Evolutionary conservation across 441 rosid species (phyloP), one percentile per base, ranked within the genome.

Genomic region (Eutrema salsugineum): DNA sequence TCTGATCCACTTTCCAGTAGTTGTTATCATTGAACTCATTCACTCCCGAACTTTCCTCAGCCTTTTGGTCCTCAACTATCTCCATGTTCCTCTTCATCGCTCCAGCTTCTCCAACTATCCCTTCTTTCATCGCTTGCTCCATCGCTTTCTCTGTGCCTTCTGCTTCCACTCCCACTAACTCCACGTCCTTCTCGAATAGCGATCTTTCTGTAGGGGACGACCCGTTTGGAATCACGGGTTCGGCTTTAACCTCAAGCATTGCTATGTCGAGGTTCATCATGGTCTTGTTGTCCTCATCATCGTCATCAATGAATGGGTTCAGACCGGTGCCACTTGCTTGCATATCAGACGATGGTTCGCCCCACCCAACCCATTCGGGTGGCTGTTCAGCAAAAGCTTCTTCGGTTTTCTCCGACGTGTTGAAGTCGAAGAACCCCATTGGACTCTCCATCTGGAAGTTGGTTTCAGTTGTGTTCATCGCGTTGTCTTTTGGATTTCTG

Each of bases 41-140:
- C 40, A 75, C 80, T 57, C 89, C 95, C 6, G 83, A 77, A 11
- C 77, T 71, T 36, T 85, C 91, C 4, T 87, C 94, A 0, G 84
- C 33, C 40, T 79, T 85, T 36, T 60, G 27, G 71, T 83, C 84
- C 61, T 87, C 87, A 38, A 44, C 66, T 80, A 78, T 82, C 2
- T 85, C 87, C 16, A 65, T 46, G 73, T 70, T 83, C 85, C 87
- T 84, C 83, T 86, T 96, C 79, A 96, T 69, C 0, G 93, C 88
- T 58, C 93, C 97, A 2, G 97, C 97, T 81, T 93, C 99, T n/a
- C 96, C 99, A 6, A 96, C 96, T 64, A 90, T 91, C 51, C 97
- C 99, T 79, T 96, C 93, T 78, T 93, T 93, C 17, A 87, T 82
- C 12, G 97, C 97, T 73, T 86, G 95, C 14, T 93, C 98, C 97